Conservation (phyloP, 306 rosid species). For the Cucurbita maxima region DNA sequence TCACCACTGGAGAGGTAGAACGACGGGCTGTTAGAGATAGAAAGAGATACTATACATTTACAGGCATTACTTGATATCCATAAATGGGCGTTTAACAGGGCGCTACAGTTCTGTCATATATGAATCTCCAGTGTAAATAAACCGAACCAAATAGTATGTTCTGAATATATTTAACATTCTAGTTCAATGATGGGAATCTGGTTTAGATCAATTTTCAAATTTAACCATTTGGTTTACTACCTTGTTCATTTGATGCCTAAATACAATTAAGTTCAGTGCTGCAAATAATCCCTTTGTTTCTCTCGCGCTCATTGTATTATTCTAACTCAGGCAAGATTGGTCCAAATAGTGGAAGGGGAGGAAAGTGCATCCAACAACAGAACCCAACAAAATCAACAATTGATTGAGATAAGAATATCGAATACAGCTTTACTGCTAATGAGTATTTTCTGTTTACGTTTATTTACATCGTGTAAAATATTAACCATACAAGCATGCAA, state of each 20-base stretch:
- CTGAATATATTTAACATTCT: background rate
- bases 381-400: background rate
- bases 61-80: background rate
- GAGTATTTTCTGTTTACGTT: background rate
- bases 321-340: background rate
- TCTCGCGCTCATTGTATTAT: too few species aligned
- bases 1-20: background rate
- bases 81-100: background rate
- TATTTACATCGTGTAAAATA: constrained; percentile 16
- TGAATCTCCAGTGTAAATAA: background rate
- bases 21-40: background rate
- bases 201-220: background rate
- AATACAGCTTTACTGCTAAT: background rate
- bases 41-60: background rate
- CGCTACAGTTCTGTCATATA: background rate
- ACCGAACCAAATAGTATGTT: background rate
- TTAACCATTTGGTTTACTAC: background rate
- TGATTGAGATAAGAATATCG: background rate
- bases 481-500: background rate
- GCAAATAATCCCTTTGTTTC: too few species aligned
- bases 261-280: background rate
- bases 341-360: background rate
- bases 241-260: background rate
- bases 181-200: background rate
- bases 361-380: background rate